A percentile compares a stretch with the other conserved stretches of the same genome.
These are phyloP conservation scores for Paragyromitra xinjiangensis DNA, from an alignment of 495 filamentous ascomycete species.

Conservation along the genomic window DNA sequence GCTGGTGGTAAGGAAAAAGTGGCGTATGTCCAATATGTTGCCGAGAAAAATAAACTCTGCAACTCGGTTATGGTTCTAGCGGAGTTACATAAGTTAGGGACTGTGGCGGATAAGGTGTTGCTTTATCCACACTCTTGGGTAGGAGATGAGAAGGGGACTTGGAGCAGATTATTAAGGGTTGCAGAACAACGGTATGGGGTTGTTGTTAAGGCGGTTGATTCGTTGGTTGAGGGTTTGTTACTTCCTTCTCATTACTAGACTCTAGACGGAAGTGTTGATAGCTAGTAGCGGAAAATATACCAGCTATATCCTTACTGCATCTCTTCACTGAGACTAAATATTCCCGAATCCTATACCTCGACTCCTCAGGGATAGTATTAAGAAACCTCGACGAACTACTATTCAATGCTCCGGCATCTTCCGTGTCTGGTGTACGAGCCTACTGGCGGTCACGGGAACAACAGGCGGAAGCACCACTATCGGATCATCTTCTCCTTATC, in stretches of 20 bases:
- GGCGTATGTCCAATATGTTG: slow-evolving; percentile 78
- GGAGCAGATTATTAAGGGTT: slow-evolving; percentile 66
- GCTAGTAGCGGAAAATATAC: slow-evolving; percentile 8
- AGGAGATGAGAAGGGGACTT: slow-evolving; percentile 58
- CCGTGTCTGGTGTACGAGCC: slow-evolving; percentile 72
- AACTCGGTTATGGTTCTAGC: slow-evolving; percentile 81
- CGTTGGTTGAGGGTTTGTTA: slow-evolving; percentile 26
- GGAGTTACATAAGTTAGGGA: slow-evolving; percentile 67
- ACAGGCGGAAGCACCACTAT: slow-evolving; percentile 61
- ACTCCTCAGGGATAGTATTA: slow-evolving; percentile 73
- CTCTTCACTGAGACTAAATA: slow-evolving; percentile 77
- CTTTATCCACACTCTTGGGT: slow-evolving; percentile 71
- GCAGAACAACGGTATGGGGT: slow-evolving; percentile 71
- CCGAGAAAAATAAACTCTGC: slow-evolving; percentile 73
- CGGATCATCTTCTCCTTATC: slow-evolving; percentile 72
- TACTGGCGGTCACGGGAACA: slow-evolving; percentile 70
- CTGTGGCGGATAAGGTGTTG: slow-evolving; percentile 71
- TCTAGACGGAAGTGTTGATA: slow-evolving; percentile 59
- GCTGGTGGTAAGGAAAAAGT: slow-evolving; percentile 64
- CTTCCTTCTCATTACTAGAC: slow-evolving; percentile 60
- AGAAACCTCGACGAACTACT: slow-evolving; percentile 73
- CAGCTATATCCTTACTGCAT: slow-evolving; percentile 68
- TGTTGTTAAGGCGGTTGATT: slow-evolving; percentile 58
- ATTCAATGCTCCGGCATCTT: slow-evolving; percentile 71
- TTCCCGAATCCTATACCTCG: slow-evolving; percentile 72